Conservation (phyloP, 169 alveolate species). For the Plasmodium adleri region DNA sequence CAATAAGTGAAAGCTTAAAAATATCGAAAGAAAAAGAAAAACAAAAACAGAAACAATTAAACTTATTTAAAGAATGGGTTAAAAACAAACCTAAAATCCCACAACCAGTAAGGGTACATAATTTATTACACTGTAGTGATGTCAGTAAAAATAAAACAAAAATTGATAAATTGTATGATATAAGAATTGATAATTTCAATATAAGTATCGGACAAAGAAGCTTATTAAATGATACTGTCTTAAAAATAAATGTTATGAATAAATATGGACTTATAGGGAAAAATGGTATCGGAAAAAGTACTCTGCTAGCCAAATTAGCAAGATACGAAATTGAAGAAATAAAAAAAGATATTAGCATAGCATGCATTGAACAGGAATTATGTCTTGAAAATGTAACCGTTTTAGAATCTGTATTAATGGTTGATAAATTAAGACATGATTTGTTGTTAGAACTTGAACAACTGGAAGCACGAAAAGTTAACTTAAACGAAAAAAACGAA, state of each 20-base stretch:
- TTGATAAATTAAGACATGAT: slow-evolving; percentile 94
- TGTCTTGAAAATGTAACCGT: slow-evolving; percentile 89
- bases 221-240: slow-evolving; percentile 93
- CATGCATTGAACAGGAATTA: slow-evolving; percentile 96
- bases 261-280: slow-evolving; percentile 97
- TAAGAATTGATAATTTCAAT: slow-evolving; percentile 88
- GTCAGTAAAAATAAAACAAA: slow-evolving; percentile 65
- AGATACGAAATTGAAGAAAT: slow-evolving; percentile 95
- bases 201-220: slow-evolving; percentile 95
- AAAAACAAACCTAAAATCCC: slow-evolving; percentile 88
- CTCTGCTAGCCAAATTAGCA: slow-evolving; percentile 94
- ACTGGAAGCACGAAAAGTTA: slow-evolving; percentile 80
- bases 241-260: slow-evolving; percentile 92
- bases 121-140: slow-evolving; percentile 63
- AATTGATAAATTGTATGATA: slow-evolving; percentile 85
- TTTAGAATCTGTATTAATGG: slow-evolving; percentile 93
- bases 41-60: slow-evolving; percentile 83
- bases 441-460: slow-evolving; percentile 90
- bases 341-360: slow-evolving; percentile 93
- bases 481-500: slow-evolving; percentile 2
- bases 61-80: slow-evolving; percentile 87
- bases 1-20: slow-evolving; percentile 79
- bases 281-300: slow-evolving; percentile 98
- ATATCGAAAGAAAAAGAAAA: slow-evolving; percentile 81
- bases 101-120: slow-evolving; percentile 85